A percentile compares a stretch with the other conserved stretches of the same genome.
Evolutionary conservation across 2,329 filamentous ascomycete species (phyloP).

Genomic region (Calonectria fujianensis): DNA sequence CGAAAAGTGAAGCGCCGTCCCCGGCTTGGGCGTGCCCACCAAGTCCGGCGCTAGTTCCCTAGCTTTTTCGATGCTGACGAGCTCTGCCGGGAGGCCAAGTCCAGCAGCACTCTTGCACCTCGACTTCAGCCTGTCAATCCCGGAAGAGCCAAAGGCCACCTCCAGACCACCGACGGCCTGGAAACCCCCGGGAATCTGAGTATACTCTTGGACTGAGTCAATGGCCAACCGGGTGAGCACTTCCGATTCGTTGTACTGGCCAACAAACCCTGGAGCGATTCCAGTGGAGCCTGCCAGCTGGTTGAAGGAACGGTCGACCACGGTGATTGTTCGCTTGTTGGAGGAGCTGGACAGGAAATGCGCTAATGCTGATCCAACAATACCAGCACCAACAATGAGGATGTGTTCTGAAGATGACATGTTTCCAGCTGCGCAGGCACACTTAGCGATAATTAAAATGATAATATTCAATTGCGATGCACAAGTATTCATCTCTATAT

Average conservation of each 20-base stretch:
- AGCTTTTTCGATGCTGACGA: conserved; percentile 42
- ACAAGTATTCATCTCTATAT: not conserved
- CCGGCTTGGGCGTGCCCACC: conserved; percentile 35
- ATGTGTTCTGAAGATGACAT: conserved; percentile 46
- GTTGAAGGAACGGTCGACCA: conserved; percentile 47
- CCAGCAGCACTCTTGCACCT: conserved; percentile 36
- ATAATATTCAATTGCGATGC: not conserved
- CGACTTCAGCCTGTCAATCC: conserved; percentile 33
- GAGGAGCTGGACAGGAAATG: conserved; percentile 40
- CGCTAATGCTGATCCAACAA: conserved; percentile 45
- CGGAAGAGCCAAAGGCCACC: conserved; percentile 43
- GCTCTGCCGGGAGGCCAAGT: conserved; percentile 37
- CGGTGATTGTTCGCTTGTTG: conserved; percentile 38
- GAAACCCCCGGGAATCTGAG: conserved; percentile 49
- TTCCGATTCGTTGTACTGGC: conserved; percentile 52
- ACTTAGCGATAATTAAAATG: not conserved
- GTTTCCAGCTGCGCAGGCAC: not conserved
- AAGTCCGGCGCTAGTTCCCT: conserved; percentile 44
- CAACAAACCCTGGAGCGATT: conserved; percentile 48
- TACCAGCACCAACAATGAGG: conserved; percentile 47
- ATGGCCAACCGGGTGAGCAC: conserved; percentile 50
- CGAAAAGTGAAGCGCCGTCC: conserved; percentile 43
- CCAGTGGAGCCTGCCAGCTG: conserved; percentile 48
- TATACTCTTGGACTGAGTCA: conserved; percentile 48
- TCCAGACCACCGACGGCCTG: conserved; percentile 48